Base-by-base conservation (phyloP, 176 grass and related monocot species). In the Ensete ventricosum region DNA sequence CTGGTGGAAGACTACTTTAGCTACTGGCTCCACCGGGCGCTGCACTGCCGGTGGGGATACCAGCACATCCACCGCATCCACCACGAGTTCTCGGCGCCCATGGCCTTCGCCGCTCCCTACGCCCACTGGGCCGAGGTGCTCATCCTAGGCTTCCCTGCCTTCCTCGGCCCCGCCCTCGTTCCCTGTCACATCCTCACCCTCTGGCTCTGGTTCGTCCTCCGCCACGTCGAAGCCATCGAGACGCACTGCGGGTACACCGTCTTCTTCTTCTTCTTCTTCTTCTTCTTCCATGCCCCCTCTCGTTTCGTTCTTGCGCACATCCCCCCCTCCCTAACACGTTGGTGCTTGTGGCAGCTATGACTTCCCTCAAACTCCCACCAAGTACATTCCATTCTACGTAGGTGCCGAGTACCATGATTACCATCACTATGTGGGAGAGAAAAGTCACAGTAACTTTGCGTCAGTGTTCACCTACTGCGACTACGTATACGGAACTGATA, bases 391-490 rank as follows among this genome's bases (percentile, higher is more conserved):
- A 13, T 93, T 97, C 80, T 93, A 93, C 74, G 94, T 90, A 75
- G 94, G 94, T 53, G 85, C 94, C 34, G 90, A 97, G 64, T 97
- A 97, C 64, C 94, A 93, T 85, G 94, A 97, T 84, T 97, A 91
- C 83, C 90, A 97, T 82, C 94, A 97, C 81, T 93, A 89, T 57
- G 88, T 93, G 14, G 94, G 94, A 75, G 87, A 88, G 59, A 85
- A 89, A 26, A 97, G 90, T 62, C 90, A 91, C 74, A 97, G 94
- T 77, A 97, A 97, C 68, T 97, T 91, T 83, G 88, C 90, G 77
- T 88, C 94, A 2, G 88, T 97, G 65, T 97, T 97, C 82, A 97
- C 94, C 1, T 97, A 97, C 25, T 97, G 94, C 76, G 94, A 97
- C 76, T 93, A 91, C 76, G 53, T 97, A 34, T 97, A 97, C 22